phyloP scores from a whole-genome alignment of 768 basidiomycete species.

The Asterophora parasitica region DNA sequence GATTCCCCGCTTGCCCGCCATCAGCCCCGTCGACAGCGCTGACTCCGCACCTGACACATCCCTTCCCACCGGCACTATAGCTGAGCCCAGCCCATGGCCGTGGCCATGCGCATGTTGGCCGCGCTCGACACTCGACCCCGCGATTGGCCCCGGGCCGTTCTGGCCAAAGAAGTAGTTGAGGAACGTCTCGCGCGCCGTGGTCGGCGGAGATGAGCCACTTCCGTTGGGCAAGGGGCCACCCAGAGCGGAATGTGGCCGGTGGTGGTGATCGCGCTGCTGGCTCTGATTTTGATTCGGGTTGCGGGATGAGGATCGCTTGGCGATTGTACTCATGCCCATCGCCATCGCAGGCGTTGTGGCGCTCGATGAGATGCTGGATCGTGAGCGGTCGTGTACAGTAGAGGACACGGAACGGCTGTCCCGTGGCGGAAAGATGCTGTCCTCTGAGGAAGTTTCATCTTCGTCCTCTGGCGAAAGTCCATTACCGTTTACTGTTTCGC shows the following conservation, averaged over 20 bases:
- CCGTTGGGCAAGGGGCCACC: constrained; percentile 23
- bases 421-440: constrained; percentile 47
- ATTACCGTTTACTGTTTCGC: constrained; percentile 58
- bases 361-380: constrained; percentile 36
- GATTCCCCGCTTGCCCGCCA: constrained; percentile 60
- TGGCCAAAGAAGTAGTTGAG: constrained; percentile 97
- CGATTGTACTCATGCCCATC: constrained; percentile 22
- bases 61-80: constrained; percentile 52
- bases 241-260: constrained; percentile 31
- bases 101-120: constrained; percentile 11
- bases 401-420: constrained; percentile 71
- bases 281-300: constrained; percentile 19
- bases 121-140: constrained; percentile 48
- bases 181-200: constrained; percentile 81
- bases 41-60: constrained; percentile 58
- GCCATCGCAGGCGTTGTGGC: constrained; percentile 22
- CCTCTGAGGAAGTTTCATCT: constrained; percentile 61
- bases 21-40: constrained; percentile 50
- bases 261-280: constrained; percentile 14
- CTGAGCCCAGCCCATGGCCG: constrained; percentile 17
- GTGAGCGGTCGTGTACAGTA: constrained; percentile 70
- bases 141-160: constrained; percentile 73
- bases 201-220: constrained; percentile 36
- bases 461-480: constrained; percentile 42
- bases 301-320: constrained; percentile 34